Evolutionary conservation across 495 filamentous ascomycete genomes (phyloP), one percentile per base, ranked within the genome.

Genomic region (Eremomyces bilateralis): DNA sequence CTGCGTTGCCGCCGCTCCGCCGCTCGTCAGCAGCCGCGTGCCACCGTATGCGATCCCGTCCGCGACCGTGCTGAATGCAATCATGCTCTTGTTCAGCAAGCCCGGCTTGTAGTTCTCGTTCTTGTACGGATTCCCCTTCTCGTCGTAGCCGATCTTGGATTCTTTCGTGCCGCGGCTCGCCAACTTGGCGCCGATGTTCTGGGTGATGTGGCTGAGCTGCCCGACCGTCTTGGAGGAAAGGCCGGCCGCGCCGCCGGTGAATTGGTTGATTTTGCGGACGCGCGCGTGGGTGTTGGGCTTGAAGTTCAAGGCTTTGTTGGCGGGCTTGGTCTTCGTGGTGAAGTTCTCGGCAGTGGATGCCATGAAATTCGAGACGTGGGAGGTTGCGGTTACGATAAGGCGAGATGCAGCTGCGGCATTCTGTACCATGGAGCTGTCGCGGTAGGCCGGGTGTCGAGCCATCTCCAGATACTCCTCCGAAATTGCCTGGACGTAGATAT

Each of bases 41-140:
- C 79, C 76, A 11, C 77, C 73, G 43, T 91, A 69, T 44, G 90
- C 83, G 33, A 95, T 76, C 21, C 85, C 85, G 50, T 97, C 88
- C 21, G 81, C 80, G 29, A 97, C 65, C 0, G 88, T 95, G n/a
- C 72, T 74, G 51, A 95, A 97, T 0, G 88, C 88, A 54, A 97
- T 93, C 60, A 97, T 59, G 22, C 71, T 78, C 57, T 94, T 95
- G 53, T 97, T 95, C 39, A 97, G 50, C 18, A 97, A 56, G 4
- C 88, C 85, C 0, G 88, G 85, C 52, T 92, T 91, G 53, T 81
- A 82, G 11, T 60, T 57, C 0, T 63, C 57, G 13, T 64, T 46
- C n/a, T 67, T 62, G 27, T 69, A 61, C 11, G 69, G 64, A 30
- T 69, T 65, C 10, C 69, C 69, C 44, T 78, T 64, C n/a, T 64